phyloP scores from a whole-genome alignment of 2,329 filamentous ascomycete species.

The Thielaviopsis ethacetica region DNA sequence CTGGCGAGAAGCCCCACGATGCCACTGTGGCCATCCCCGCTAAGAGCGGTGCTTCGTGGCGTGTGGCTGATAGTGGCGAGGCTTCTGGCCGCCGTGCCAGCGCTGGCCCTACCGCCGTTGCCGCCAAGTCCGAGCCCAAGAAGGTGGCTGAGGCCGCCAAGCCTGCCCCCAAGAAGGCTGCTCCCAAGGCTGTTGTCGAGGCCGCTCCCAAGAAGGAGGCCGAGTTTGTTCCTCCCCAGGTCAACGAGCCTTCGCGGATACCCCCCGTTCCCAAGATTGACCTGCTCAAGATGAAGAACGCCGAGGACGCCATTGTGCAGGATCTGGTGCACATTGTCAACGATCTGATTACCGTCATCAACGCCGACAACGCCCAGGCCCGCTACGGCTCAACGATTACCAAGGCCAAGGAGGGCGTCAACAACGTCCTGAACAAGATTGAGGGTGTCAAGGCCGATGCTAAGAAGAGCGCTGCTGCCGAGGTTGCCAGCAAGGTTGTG shows the following conservation, averaged over 20 bases:
- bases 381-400: constrained; percentile 65
- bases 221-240: constrained; percentile 39
- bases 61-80: constrained; percentile 47
- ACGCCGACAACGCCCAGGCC: constrained; percentile 62
- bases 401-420: constrained; percentile 73
- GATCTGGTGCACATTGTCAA: constrained; percentile 92
- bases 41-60: constrained; percentile 73
- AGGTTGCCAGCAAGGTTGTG: constrained; percentile 53
- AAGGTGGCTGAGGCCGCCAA: constrained; percentile 18
- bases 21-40: constrained; percentile 68
- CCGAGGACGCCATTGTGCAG: constrained; percentile 74
- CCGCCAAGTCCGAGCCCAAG: constrained; percentile 18
- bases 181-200: constrained; percentile 19
- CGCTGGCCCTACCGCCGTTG: constrained; percentile 26
- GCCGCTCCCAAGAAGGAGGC: constrained; percentile 16
- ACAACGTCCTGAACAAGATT: constrained; percentile 65
- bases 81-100: constrained; percentile 44
- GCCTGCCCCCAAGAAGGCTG: constrained; percentile 15
- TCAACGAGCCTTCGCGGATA: constrained; percentile 48
- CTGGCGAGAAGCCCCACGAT: constrained; percentile 37
- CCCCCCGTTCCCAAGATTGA: constrained; percentile 58
- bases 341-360: constrained; percentile 85
- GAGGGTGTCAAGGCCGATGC: constrained; percentile 52
- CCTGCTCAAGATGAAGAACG: constrained; percentile 56
- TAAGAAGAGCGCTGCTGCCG: constrained; percentile 53